A percentile compares a stretch with the other conserved stretches of the same genome.
phyloP scores from a whole-genome alignment of 2,329 filamentous ascomycete genomes.

The Lomentospora prolificans region DNA sequence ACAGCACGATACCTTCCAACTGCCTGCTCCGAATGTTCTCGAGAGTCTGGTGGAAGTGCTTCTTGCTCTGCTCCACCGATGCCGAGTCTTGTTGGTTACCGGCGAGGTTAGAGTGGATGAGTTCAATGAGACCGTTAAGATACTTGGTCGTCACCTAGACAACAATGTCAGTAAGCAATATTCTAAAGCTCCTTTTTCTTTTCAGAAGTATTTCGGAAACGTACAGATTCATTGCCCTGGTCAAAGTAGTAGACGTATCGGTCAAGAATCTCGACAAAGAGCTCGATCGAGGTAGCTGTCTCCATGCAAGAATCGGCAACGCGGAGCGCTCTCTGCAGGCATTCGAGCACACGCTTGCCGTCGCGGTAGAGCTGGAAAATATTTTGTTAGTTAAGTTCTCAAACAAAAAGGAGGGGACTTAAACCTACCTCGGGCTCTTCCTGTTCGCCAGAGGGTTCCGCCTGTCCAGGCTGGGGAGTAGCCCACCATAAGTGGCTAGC shows the following conservation, averaged over 20 bases:
- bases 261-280: conserved; percentile 97
- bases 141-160: conserved; percentile 81
- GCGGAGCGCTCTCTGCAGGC: conserved; percentile 84
- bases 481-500: conserved; percentile 98
- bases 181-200: too few species aligned
- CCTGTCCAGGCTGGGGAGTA: conserved; percentile 66
- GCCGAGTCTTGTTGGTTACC: conserved; percentile 74
- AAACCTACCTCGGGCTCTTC: conserved; percentile 44
- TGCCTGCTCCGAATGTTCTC: conserved; percentile 88
- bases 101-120: conserved; percentile 92
- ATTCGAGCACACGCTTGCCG: conserved; percentile 93
- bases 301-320: conserved; percentile 99
- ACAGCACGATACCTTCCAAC: conserved; percentile 82
- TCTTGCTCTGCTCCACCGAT: conserved; percentile 77
- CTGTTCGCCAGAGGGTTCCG: conserved; percentile 60
- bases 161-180: not conserved
- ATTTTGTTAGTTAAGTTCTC: too few species aligned
- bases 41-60: conserved; percentile 89
- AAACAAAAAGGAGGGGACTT: not conserved
- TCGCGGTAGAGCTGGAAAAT: conserved; percentile 77
- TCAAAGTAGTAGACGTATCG: conserved; percentile 99
- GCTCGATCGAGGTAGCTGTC: conserved; percentile 88
- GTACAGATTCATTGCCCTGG: conserved; percentile 89
- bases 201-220: conserved; percentile 18
- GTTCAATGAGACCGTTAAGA: conserved; percentile 91